Evolutionary conservation across 2,329 filamentous ascomycete genomes (phyloP).

Genomic region (Alternaria tenuissima): DNA sequence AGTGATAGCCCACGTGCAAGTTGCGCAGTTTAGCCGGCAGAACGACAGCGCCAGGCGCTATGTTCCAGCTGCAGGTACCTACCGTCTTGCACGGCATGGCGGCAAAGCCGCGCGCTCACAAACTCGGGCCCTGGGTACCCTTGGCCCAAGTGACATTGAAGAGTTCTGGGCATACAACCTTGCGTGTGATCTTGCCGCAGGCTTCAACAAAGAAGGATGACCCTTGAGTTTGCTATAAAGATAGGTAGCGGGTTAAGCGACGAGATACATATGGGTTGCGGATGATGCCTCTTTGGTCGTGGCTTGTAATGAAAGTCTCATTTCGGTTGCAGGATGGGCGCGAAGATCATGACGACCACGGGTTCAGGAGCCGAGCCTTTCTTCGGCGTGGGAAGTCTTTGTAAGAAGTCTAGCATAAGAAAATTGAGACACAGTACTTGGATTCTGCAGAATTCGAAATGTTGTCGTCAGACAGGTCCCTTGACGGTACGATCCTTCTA

Average conservation of each 20-base stretch:
- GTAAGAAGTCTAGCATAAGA: constrained; percentile 5
- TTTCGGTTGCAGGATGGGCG: constrained; percentile 33
- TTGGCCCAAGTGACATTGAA: constrained; percentile 10
- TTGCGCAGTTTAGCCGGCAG: constrained; percentile 29
- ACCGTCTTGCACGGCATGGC: constrained; percentile 22
- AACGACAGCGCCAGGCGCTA: constrained; percentile 10
- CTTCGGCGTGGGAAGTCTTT: constrained; percentile 1
- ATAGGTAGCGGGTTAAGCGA: constrained; percentile 10
- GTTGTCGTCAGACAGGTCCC: not conserved
- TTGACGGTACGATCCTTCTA: not conserved
- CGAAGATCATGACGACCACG: constrained; percentile 31
- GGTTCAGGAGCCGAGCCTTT: constrained; percentile 6
- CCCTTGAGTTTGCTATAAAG: not conserved
- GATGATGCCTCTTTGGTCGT: constrained; percentile 22
- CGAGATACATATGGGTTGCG: constrained; percentile 10
- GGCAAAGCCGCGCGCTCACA: constrained; percentile 22
- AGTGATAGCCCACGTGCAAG: constrained; percentile 32
- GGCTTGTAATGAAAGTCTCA: constrained; percentile 20
- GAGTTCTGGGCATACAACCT: constrained; percentile 3
- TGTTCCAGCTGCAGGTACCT: constrained; percentile 16
- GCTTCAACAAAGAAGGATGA: not conserved
- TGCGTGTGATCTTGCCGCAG: not conserved
- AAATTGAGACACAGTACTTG: constrained; percentile 8
- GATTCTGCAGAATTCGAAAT: not conserved
- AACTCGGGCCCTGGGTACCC: constrained; percentile 3